Evolutionary conservation across 2,329 filamentous ascomycete species (phyloP).

Genomic region (Ophiostoma tasmaniense): DNA sequence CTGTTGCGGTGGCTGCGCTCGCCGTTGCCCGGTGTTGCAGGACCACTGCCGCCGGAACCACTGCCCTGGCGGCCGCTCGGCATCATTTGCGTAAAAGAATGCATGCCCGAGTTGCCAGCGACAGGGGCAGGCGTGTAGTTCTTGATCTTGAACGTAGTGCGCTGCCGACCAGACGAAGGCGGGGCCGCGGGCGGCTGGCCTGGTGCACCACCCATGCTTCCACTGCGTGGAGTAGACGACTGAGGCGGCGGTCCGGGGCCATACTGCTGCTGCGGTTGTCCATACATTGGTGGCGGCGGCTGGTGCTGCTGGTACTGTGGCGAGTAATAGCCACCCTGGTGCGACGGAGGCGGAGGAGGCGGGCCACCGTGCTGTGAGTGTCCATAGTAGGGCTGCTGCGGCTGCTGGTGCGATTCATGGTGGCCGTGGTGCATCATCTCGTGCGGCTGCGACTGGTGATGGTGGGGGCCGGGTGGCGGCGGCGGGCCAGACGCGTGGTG

Average conservation of each 20-base stretch:
- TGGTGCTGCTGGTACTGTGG: not conserved
- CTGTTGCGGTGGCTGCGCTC: not conserved
- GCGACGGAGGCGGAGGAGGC: not conserved
- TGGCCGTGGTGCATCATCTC: constrained; percentile 9
- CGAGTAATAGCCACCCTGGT: not conserved
- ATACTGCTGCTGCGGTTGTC: not conserved
- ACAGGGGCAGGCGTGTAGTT: constrained; percentile 24
- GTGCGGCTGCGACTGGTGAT: constrained; percentile 23
- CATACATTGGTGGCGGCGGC: not conserved
- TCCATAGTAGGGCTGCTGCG: constrained; percentile 9
- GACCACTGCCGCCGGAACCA: not conserved
- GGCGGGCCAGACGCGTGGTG: not conserved
- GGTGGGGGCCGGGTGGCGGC: constrained; percentile 10
- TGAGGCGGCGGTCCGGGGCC: not conserved
- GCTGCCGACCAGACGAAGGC: constrained; percentile 18
- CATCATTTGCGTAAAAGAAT: constrained; percentile 21
- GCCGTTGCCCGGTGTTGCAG: not conserved
- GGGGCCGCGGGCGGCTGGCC: constrained; percentile 11
- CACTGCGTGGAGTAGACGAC: not conserved
- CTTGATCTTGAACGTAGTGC: constrained; percentile 30
- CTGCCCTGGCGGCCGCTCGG: constrained; percentile 9
- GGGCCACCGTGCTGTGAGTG: constrained; percentile 3
- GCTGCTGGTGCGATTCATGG: constrained; percentile 14
- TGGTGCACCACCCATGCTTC: not conserved
- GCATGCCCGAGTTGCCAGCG: constrained; percentile 17